Evolutionary conservation across 192 early-diverging fungal genomes (phyloP), one percentile per base, ranked within the genome.

Genomic region (Coemansia sp.): DNA sequence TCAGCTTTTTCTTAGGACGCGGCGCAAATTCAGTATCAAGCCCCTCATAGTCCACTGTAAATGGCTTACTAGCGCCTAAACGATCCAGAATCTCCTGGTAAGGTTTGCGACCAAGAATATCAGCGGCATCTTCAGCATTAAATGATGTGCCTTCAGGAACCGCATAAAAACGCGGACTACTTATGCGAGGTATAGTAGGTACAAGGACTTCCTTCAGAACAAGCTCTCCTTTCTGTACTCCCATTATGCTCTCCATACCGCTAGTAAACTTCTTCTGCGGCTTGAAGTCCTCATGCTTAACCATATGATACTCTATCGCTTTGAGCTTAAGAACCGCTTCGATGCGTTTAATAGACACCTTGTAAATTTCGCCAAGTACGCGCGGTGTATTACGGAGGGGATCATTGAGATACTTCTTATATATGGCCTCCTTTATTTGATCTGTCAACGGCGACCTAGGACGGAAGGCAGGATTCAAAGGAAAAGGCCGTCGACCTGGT

Each of bases 321-420:
- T 95, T 95, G 53, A 98, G 82, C 54, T 89, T 86, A 31, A 98
- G 69, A 61, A 98, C 89, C n/a, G 94, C 96, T 78, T 95, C 87
- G 7, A 93, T 85, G 48, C 96, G 87, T 63, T 86, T 88, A 64
- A 95, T 87, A 14, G 96, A 92, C 10, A 95, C 68, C 10, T 72
- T 71, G 73, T 84, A 90, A 55, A 85, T 83, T 4, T 82, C 83
- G 18, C 88, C 93, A 53, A 96, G 82, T 25, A 84, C 62, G 14
- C 90, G 85, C 30, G 90, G 88, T 7, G 91, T 90, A 77, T 78
- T 78, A 21, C 62, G 72, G 30, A 76, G 69, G 5, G 87, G 84
- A 59, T 91, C 85, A 1, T 69, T 67, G 28, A 68, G 63, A 73
- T 90, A 94, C 31, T 79, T 52, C 24, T 82, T 62, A 78, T 89